These are phyloP conservation scores for Pseudoscleropodium purum DNA, from an alignment of 225 moss, liverwort and hornwort species.

Conservation along the genomic window DNA sequence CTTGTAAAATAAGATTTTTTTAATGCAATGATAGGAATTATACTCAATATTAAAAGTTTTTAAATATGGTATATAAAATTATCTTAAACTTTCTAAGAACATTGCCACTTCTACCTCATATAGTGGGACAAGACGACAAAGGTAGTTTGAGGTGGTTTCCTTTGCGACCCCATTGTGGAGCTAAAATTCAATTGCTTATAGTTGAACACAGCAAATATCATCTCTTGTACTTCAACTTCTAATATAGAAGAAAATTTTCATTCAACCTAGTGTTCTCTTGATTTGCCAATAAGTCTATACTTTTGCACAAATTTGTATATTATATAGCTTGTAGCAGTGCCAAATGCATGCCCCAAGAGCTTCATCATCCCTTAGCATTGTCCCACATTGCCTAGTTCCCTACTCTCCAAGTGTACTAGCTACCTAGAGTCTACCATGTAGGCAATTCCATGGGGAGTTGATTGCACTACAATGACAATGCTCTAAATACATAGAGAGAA, in stretches of 20 bases:
- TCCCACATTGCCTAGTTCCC: fast-evolving
- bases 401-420: no score
- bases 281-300: neutral
- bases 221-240: fast-evolving
- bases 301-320: neutral
- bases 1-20: no score
- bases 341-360: fast-evolving
- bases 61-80: fast-evolving
- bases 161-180: fast-evolving
- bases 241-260: fast-evolving
- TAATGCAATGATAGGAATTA: neutral
- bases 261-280: fast-evolving
- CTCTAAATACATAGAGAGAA: neutral
- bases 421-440: fast-evolving
- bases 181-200: fast-evolving
- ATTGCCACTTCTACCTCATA: fast-evolving
- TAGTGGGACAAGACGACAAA: fast-evolving
- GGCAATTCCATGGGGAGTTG: fast-evolving
- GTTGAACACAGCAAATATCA: fast-evolving
- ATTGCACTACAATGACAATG: fast-evolving
- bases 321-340: fast-evolving
- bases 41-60: no score
- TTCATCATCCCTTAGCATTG: fast-evolving
- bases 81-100: neutral
- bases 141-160: fast-evolving